Base-by-base conservation (phyloP, 148 eudicot genomes). In the Amaranthus hypochondriacus region DNA sequence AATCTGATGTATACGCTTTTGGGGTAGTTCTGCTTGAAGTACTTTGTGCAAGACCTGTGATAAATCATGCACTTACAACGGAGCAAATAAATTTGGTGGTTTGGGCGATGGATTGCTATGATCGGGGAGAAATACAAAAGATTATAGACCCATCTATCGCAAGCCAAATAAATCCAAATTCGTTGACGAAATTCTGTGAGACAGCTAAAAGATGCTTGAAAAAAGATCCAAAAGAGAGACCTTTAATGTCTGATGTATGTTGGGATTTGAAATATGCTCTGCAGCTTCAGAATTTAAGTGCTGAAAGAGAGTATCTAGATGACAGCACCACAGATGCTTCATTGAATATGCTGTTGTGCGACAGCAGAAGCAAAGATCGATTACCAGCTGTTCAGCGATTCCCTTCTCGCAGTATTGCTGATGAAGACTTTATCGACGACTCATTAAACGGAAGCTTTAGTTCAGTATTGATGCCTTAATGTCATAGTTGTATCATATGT, bases 11-110 rank as follows among this genome's bases (percentile, higher is more conserved):
- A 0, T 88, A 88, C 75, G 81, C 89, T 15, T 88, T 86, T 28
- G 92, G 92, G 6, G 89, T 88, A 3, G 85, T 88, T 39, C 89
- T 88, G 14, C 77, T 86, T 14, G 92, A 88, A 80, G 88, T 84
- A 14, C 68, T 86, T 4, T 86, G 88, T 53, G 86, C 89, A 28
- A 84, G 88, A 28, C 78, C 82, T 2, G 89, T 77, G 5, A 62
- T 88, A 4, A 66, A 80, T 55, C 73, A 4, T 13, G 70, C 59
- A 49, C 82, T 82, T 48, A 83, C 86, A 0, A 70, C 57, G 39
- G 83, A 81, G 56, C 73, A 84, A 78, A 77, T 73, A 9, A 76
- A 75, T 66, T 77, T 88, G 69, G 81, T 73, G 8, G 81, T 86
- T 0, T 88, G 92, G 92, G 92, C 69, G 0, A 77, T 76, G 48